These are phyloP conservation scores for Cystofilobasidium macerans DNA, from an alignment of 768 basidiomycete genomes.

Conservation along the genomic window DNA sequence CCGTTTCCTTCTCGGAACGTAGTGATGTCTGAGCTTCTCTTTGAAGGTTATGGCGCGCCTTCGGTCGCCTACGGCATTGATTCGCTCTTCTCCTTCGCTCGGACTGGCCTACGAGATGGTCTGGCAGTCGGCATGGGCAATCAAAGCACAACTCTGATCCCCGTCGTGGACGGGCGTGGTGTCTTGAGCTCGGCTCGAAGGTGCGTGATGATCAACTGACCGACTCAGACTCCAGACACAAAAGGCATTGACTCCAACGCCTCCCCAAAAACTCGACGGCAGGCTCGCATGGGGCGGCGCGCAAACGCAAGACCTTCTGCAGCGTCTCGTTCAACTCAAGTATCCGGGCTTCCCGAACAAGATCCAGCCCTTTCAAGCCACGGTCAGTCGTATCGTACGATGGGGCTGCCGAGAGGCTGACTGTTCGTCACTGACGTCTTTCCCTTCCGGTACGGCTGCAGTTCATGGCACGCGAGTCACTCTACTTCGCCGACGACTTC, in stretches of 20 bases:
- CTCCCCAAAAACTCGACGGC: background rate
- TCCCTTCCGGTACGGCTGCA: slow-evolving; percentile 34
- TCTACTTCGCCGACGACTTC: slow-evolving; percentile 73
- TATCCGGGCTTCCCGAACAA: slow-evolving; percentile 86
- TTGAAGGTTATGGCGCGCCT: slow-evolving; percentile 82
- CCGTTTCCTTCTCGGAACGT: slow-evolving; percentile 17
- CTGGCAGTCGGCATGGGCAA: slow-evolving; percentile 85
- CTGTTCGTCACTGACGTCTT: background rate
- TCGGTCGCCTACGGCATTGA: slow-evolving; percentile 80
- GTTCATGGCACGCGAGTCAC: slow-evolving; percentile 87
- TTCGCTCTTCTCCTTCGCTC: slow-evolving; percentile 81
- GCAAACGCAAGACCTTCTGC: slow-evolving; percentile 80
- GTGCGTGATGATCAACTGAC: slow-evolving; percentile 40
- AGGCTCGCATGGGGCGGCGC: slow-evolving; percentile 91
- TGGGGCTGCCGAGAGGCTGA: background rate
- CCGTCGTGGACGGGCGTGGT: slow-evolving; percentile 69
- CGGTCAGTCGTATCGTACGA: slow-evolving; percentile 44
- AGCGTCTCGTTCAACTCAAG: slow-evolving; percentile 88
- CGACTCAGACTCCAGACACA: background rate
- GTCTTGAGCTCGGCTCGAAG: slow-evolving; percentile 76
- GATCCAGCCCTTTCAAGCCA: slow-evolving; percentile 63
- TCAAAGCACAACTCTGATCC: slow-evolving; percentile 79
- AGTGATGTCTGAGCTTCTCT: slow-evolving; percentile 95
- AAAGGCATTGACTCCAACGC: background rate
- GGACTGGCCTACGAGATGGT: slow-evolving; percentile 53